A percentile compares a stretch with the other conserved stretches of the same genome.
phyloP scores from a whole-genome alignment of 257 asterid genomes.

The Nicotiana sylvestris region DNA sequence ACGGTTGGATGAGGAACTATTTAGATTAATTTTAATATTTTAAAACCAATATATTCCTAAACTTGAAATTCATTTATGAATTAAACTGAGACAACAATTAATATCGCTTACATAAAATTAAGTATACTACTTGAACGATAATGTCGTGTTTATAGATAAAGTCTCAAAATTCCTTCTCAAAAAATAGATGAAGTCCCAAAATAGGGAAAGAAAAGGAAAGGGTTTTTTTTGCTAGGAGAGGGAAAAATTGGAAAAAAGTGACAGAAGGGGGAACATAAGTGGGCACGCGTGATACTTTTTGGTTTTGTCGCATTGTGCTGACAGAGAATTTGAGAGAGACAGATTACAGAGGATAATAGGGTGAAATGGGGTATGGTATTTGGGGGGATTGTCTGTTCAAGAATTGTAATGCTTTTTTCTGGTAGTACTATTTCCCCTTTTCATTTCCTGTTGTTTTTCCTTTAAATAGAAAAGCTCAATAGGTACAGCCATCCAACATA shows the following conservation, averaged over 20 bases:
- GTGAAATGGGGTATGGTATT: conserved; percentile 25
- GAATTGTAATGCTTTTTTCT: neutral
- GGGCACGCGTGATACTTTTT: conserved; percentile 82
- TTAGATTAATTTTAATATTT: no score
- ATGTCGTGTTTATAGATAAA: no score
- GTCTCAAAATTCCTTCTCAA: no score
- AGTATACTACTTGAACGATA: no score
- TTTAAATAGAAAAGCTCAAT: conserved; percentile 5
- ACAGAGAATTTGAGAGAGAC: conserved; percentile 31
- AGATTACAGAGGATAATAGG: neutral
- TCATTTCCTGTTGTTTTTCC: neutral
- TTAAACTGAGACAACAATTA: no score
- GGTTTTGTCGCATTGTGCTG: conserved; percentile 52
- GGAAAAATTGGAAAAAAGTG: neutral
- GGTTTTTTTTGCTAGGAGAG: neutral
- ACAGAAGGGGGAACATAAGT: conserved; percentile 19
- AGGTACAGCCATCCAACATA: neutral
- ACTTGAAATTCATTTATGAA: no score
- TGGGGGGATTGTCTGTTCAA: conserved; percentile 24
- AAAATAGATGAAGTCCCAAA: no score
- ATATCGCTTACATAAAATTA: no score
- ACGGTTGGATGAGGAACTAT: no score
- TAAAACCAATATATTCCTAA: no score
- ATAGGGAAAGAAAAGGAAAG: neutral
- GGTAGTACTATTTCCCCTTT: conserved; percentile 6